Conservation (phyloP, 148 eudicot species). For the Spergularia marina region DNA sequence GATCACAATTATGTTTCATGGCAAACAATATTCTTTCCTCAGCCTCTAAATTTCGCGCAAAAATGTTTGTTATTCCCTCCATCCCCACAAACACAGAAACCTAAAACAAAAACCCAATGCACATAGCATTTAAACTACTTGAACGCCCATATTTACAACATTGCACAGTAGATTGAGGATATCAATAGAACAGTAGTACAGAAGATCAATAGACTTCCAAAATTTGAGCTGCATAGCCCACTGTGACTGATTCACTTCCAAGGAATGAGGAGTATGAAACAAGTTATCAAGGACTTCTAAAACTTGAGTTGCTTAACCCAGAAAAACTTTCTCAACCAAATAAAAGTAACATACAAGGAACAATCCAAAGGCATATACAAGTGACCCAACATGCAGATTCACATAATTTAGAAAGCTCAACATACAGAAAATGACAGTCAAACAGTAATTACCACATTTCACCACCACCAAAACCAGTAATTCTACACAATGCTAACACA, state of each 20-base stretch:
- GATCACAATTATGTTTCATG: neutral
- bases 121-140: neutral
- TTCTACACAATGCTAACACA: neutral
- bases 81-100: neutral
- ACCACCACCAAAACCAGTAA: slow-evolving; percentile 3
- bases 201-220: too few relatives aligned
- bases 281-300: neutral
- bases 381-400: slow-evolving; percentile 7
- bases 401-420: neutral
- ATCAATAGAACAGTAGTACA: too few relatives aligned
- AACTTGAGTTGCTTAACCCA: neutral
- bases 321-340: neutral
- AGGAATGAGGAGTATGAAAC: neutral
- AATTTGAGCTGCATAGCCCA: neutral
- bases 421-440: neutral
- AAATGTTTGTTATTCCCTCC: neutral
- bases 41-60: neutral
- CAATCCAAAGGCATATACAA: slow-evolving; percentile 3
- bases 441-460: neutral
- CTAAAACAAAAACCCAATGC: neutral
- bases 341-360: slow-evolving; percentile 2
- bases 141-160: neutral
- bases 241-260: slow-evolving; percentile 11
- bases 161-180: too few relatives aligned
- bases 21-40: neutral